Evolutionary conservation across 495 filamentous ascomycete genomes (phyloP).

Genomic region (Polyplosphaeria fusca): DNA sequence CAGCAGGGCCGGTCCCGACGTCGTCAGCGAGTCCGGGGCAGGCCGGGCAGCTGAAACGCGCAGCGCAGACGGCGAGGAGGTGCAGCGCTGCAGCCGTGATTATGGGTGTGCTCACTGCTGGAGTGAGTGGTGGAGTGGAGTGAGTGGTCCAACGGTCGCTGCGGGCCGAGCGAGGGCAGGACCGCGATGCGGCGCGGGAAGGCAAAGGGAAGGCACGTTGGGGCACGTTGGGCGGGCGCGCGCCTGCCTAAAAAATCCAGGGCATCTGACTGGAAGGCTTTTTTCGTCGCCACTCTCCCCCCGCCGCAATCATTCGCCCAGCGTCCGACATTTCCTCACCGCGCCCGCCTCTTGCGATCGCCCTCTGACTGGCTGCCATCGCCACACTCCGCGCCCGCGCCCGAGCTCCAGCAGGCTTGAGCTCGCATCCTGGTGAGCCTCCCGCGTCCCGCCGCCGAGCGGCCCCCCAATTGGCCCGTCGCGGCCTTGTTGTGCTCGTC

Average conservation of each 20-base stretch:
- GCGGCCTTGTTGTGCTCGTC: slow-evolving; percentile 14
- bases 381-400: not conserved
- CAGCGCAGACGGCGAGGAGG: not conserved
- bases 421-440: slow-evolving; percentile 17
- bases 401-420: slow-evolving; percentile 11
- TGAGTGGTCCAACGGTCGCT: too few species aligned
- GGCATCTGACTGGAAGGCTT: not conserved
- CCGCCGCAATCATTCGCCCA: slow-evolving; percentile 17
- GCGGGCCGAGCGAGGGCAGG: too few species aligned
- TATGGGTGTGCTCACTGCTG: too few species aligned
- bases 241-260: not conserved
- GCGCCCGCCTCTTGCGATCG: slow-evolving; percentile 4
- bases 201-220: too few species aligned
- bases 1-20: not conserved
- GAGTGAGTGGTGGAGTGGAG: too few species aligned
- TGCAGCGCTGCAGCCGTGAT: too few species aligned
- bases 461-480: slow-evolving; percentile 11
- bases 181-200: too few species aligned
- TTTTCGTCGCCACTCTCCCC: not conserved
- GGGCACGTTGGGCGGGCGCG: not conserved
- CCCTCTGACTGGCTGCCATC: slow-evolving; percentile 21
- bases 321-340: not conserved
- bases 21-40: too few species aligned
- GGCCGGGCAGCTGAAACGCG: not conserved
- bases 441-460: slow-evolving; percentile 16